Conservation (phyloP, 257 asterid species). For the Solanum appendiculatum region DNA sequence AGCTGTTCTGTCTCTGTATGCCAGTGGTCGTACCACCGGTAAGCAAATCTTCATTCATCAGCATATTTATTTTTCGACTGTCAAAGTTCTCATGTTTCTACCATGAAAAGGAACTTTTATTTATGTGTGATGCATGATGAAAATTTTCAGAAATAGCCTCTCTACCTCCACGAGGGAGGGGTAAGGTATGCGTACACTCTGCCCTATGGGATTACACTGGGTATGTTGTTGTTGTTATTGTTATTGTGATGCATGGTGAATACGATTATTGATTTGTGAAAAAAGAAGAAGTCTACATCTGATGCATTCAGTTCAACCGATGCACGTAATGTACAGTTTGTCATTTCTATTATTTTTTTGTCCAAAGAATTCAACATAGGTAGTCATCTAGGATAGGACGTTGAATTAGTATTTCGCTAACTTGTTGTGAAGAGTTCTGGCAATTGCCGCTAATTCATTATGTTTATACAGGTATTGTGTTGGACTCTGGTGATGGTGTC, state of each 20-base stretch:
- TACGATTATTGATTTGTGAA: too few relatives aligned
- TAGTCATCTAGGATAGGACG: too few relatives aligned
- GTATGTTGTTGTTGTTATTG: too few relatives aligned
- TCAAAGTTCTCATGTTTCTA: too few relatives aligned
- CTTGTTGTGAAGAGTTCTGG: neutral
- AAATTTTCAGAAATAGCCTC: neutral
- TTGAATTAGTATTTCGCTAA: neutral
- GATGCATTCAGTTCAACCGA: neutral
- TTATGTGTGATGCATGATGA: neutral
- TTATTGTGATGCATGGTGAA: neutral
- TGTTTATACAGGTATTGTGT: constrained; percentile 22
- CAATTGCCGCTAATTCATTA: neutral
- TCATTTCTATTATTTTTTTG: neutral
- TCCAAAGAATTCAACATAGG: neutral
- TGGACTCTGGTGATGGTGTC: constrained; percentile 44
- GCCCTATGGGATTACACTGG: neutral
- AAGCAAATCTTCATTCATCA: constrained; percentile 11
- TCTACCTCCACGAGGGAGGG: neutral
- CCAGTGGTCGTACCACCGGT: constrained; percentile 96
- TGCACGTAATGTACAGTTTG: neutral
- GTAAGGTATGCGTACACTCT: neutral
- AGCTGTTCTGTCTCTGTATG: constrained; percentile 84
- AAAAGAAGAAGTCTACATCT: neutral
- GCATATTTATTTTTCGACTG: neutral
- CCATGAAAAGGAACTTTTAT: too few relatives aligned